phyloP scores from a whole-genome alignment of 78 protist species.

The Anaeramoeba flamelloides region DNA sequence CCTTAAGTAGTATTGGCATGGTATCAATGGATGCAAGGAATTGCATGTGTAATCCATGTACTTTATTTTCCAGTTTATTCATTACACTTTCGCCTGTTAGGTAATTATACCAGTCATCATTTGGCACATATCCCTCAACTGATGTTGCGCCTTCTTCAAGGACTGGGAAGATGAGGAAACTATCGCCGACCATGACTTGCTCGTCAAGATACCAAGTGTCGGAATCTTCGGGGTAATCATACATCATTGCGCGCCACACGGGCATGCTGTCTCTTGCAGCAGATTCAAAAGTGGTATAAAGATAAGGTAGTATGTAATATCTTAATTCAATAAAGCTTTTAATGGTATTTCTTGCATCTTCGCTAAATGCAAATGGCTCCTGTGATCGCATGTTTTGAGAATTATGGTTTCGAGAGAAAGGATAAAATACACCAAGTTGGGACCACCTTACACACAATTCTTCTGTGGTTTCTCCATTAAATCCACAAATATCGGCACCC shows the following conservation, averaged over 20 bases:
- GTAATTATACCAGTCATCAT: neutral
- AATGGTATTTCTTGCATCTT: neutral
- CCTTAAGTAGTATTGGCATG: neutral
- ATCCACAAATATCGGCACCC: slow-evolving; percentile 79
- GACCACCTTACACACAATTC: neutral
- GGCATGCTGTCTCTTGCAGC: neutral
- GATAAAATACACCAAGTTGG: slow-evolving; percentile 54
- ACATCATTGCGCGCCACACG: neutral
- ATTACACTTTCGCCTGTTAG: neutral
- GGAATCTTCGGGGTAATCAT: slow-evolving; percentile 27
- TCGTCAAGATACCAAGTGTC: slow-evolving; percentile 23
- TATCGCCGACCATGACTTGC: slow-evolving; percentile 45
- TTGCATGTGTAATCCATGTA: neutral
- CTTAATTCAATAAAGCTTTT: neutral
- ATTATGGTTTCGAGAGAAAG: slow-evolving; percentile 36
- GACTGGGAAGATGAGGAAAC: slow-evolving; percentile 47
- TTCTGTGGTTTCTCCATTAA: slow-evolving; percentile 32
- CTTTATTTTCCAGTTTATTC: neutral
- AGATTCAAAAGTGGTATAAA: neutral
- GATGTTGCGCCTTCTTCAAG: slow-evolving; percentile 6
- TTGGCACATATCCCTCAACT: slow-evolving; percentile 6
- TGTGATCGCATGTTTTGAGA: slow-evolving; percentile 11
- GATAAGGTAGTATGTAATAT: neutral
- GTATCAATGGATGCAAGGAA: neutral
- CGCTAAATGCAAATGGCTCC: slow-evolving; percentile 1